Percentiles rank a stretch among this genome's conserved stretches.
Conservation (phyloP, 2,329 filamentous ascomycete species). For the Coniella vitis region DNA sequence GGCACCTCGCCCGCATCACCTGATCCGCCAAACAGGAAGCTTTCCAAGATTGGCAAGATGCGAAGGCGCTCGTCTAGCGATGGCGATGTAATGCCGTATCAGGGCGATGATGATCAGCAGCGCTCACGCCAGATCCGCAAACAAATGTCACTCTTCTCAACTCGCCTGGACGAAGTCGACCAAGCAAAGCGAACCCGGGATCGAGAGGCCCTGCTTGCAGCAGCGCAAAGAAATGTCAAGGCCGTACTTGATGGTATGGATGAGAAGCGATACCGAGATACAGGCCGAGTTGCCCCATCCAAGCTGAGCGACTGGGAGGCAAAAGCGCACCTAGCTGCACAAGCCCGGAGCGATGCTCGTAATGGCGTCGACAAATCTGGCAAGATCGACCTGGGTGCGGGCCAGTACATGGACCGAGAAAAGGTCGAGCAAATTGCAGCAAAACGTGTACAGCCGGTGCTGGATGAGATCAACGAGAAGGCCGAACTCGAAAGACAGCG, state of each 20-base stretch:
- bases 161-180: conserved; percentile 60
- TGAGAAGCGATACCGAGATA: conserved; percentile 68
- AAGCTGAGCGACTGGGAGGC: conserved; percentile 72
- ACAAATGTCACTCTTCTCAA: conserved; percentile 74
- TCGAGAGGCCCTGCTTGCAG: conserved; percentile 66
- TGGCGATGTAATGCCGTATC: conserved; percentile 39
- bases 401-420: conserved; percentile 69
- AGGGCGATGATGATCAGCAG: conserved; percentile 48
- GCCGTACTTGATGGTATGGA: conserved; percentile 75
- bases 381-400: conserved; percentile 67
- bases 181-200: conserved; percentile 68
- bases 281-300: conserved; percentile 63
- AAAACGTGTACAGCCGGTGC: conserved; percentile 68
- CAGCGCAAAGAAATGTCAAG: conserved; percentile 81
- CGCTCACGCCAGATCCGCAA: conserved; percentile 66
- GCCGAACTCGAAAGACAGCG: conserved; percentile 66
- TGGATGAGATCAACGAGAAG: conserved; percentile 78
- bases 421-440: conserved; percentile 76
- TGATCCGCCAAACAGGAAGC: conserved; percentile 31
- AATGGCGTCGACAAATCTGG: conserved; percentile 43
- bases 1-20: conserved; percentile 39
- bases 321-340: conserved; percentile 64
- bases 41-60: conserved; percentile 47
- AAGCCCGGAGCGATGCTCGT: conserved; percentile 56
- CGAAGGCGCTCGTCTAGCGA: conserved; percentile 63